Evolutionary conservation across 1,284 basidiomycete genomes (phyloP).

Genomic region (Agaricales sp.): DNA sequence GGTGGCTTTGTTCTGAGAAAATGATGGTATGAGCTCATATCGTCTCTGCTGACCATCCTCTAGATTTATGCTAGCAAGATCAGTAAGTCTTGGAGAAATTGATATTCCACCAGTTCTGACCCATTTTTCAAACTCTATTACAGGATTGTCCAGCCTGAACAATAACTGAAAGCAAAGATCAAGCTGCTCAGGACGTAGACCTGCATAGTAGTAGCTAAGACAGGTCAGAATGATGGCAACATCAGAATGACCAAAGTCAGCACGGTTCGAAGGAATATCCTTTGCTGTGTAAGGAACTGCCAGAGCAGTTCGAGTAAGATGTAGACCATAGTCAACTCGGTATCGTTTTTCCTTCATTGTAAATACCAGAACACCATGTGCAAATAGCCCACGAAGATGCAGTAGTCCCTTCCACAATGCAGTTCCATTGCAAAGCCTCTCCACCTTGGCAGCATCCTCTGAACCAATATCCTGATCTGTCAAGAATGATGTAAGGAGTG

Average conservation of each 20-base stretch:
- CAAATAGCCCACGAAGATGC: constrained; percentile 34
- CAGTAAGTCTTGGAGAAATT: too few relatives aligned
- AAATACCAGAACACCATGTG: constrained; percentile 29
- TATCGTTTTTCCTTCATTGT: constrained; percentile 32
- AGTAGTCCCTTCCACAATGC: constrained; percentile 25
- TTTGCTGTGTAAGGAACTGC: constrained; percentile 47
- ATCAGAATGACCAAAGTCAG: constrained; percentile 49
- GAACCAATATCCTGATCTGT: constrained; percentile 6
- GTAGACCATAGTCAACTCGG: constrained; percentile 44
- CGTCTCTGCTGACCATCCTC: constrained; percentile 25
- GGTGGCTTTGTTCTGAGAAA: constrained; percentile 26
- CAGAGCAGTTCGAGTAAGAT: constrained; percentile 30
- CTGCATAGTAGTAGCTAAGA: constrained; percentile 41
- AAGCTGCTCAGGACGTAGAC: constrained; percentile 31
- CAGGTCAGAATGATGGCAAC: constrained; percentile 36
- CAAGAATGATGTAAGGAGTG: background rate
- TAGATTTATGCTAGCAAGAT: constrained; percentile 27
- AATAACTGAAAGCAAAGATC: constrained; percentile 28
- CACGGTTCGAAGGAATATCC: constrained; percentile 34
- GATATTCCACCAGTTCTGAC: too few relatives aligned
- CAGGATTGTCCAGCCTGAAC: constrained; percentile 32
- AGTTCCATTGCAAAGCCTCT: constrained; percentile 11
- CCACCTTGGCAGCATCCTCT: constrained; percentile 6
- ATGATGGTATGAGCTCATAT: constrained; percentile 7
- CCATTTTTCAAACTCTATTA: constrained; percentile 33